Percentiles rank a stretch among this genome's conserved stretches.
Conservation (phyloP, 495 filamentous ascomycete species). For the Daldinia vernicosa region DNA sequence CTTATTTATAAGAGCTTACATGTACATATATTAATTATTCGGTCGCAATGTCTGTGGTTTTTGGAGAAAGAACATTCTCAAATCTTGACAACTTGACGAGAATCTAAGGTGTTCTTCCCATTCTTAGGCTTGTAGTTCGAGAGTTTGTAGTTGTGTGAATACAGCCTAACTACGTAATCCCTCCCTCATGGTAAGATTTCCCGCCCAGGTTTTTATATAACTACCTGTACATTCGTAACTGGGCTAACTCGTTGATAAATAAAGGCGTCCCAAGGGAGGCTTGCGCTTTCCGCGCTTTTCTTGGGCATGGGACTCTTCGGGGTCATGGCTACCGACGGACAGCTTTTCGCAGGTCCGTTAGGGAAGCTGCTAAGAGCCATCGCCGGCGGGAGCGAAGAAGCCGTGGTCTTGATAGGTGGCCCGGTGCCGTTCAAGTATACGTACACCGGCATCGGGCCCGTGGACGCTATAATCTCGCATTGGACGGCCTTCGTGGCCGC, state of each 20-base stretch:
- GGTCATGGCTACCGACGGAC: slow-evolving; percentile 31
- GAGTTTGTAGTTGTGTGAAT: neutral
- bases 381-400: neutral
- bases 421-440: slow-evolving; percentile 35
- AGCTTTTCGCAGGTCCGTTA: slow-evolving; percentile 31
- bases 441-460: slow-evolving; percentile 60
- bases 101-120: slow-evolving; percentile 1
- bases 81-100: neutral
- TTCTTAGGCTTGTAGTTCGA: neutral
- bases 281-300: slow-evolving; percentile 39
- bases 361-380: slow-evolving; percentile 27
- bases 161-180: neutral
- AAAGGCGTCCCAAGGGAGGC: slow-evolving; percentile 30
- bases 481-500: slow-evolving; percentile 64
- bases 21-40: neutral
- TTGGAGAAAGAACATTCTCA: neutral
- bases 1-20: neutral
- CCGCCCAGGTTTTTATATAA: neutral
- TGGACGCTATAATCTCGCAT: slow-evolving; percentile 60
- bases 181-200: slow-evolving; percentile 25
- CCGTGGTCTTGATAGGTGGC: slow-evolving; percentile 23
- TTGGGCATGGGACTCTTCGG: slow-evolving; percentile 39
- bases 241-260: slow-evolving; percentile 11
- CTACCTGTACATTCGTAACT: neutral
- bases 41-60: neutral